Percentiles rank a stretch among this genome's conserved stretches.
Evolutionary conservation across 2,329 filamentous ascomycete species (phyloP).

Genomic region (Karstenula rhodostoma): DNA sequence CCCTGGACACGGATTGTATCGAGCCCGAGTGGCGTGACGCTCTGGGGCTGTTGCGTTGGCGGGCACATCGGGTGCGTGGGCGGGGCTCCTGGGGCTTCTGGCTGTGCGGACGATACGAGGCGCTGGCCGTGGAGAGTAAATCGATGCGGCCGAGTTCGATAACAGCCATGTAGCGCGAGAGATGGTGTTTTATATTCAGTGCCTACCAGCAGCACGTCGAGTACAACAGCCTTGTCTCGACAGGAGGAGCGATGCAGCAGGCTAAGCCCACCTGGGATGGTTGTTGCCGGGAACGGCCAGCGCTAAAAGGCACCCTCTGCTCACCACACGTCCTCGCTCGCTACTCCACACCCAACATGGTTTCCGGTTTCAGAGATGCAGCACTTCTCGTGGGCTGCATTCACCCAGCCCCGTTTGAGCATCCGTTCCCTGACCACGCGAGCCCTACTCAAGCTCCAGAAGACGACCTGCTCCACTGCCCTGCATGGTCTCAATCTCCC

Average conservation of each 20-base stretch:
- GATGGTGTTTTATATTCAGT: slow-evolving; percentile 14
- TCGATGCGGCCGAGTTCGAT: slow-evolving; percentile 6
- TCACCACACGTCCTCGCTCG: slow-evolving; percentile 4
- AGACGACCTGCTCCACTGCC: not conserved
- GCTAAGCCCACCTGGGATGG: not conserved
- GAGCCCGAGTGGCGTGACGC: slow-evolving; percentile 12
- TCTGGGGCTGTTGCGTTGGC: not conserved
- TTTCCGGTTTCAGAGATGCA: not conserved
- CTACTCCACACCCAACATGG: not conserved
- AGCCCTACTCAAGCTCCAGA: not conserved
- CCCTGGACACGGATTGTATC: slow-evolving; percentile 1
- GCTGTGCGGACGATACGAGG: not conserved
- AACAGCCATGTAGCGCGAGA: slow-evolving; percentile 11
- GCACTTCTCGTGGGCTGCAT: not conserved
- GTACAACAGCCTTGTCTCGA: slow-evolving; percentile 11
- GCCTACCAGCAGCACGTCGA: slow-evolving; percentile 3
- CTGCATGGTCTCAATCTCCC: not conserved
- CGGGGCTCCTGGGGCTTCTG: slow-evolving; percentile 4
- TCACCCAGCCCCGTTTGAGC: not conserved
- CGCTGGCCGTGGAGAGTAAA: slow-evolving; percentile 6
- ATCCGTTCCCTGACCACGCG: not conserved
- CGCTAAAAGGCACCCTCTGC: slow-evolving; percentile 12
- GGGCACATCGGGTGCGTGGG: not conserved
- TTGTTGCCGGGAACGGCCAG: not conserved
- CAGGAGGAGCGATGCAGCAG: not conserved